These are phyloP conservation scores for Neurospora sp. DNA, from an alignment of 495 filamentous ascomycete genomes.

Conservation along the genomic window DNA sequence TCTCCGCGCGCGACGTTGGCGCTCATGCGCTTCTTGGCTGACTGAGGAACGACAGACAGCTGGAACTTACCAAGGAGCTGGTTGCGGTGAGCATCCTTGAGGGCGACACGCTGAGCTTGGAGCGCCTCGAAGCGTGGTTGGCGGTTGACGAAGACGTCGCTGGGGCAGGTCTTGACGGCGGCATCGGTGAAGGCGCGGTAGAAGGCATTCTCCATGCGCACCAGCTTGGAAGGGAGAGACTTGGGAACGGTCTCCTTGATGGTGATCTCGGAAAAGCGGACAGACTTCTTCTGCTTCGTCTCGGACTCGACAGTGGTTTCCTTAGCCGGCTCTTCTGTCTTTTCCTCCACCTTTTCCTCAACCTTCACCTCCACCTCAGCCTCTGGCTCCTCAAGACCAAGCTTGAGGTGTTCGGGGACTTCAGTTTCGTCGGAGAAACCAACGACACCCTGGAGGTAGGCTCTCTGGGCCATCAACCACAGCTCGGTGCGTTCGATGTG, in stretches of 20 bases:
- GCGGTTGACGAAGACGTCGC: conserved; percentile 76
- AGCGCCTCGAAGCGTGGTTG: conserved; percentile 81
- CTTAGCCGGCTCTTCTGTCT: conserved; percentile 19
- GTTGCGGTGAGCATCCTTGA: conserved; percentile 53
- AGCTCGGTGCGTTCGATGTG: conserved; percentile 70
- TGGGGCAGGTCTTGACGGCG: conserved; percentile 43
- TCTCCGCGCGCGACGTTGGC: conserved; percentile 49
- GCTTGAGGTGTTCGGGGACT: conserved; percentile 8
- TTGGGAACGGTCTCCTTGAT: conserved; percentile 36
- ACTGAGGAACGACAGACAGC: conserved; percentile 44
- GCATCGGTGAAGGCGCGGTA: conserved; percentile 79
- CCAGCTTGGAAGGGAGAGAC: conserved; percentile 34
- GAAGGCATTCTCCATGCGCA: conserved; percentile 68
- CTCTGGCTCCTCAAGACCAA: conserved; percentile 1
- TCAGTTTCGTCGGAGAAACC: conserved; percentile 32
- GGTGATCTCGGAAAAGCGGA: conserved; percentile 59
- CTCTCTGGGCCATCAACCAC: conserved; percentile 72
- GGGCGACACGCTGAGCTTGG: conserved; percentile 64
- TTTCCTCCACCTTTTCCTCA: conserved; percentile 3
- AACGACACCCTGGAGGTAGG: conserved; percentile 65
- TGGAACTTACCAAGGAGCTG: conserved; percentile 73
- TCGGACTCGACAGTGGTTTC: conserved; percentile 20
- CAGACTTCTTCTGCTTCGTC: conserved; percentile 54
- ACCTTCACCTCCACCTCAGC: conserved; percentile 6
- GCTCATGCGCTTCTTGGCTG: conserved; percentile 47